Base-by-base conservation (phyloP, 768 basidiomycete species). In the Brasilioporus rufonigricans region DNA sequence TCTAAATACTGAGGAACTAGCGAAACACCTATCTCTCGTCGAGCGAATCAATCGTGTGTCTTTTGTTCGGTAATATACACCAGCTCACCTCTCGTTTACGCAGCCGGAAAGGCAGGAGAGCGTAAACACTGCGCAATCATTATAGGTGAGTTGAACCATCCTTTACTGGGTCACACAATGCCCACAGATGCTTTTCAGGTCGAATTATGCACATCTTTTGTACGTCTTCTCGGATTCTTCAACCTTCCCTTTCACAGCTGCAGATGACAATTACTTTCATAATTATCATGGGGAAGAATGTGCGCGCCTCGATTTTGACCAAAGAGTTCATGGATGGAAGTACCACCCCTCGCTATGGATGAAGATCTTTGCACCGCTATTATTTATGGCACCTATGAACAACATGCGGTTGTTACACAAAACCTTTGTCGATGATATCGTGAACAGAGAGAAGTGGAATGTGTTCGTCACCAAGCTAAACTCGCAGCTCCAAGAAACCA, bases 401-500 rank as follows among this genome's bases (percentile, higher is more conserved):
- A 79, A 82, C 55, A 64, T 81, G 13, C 68, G 65, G 16, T 60
- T 70, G 35, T 56, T 86, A 40, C 75, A 82, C 48, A 75, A 65
- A 18, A 76, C 81, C 40, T 84, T 73, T 68, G 74, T 81, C 1
- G 84, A 85, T 59, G 61, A 66, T 0, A 68, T 78, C 18, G 72
- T 77, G 48, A 73, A 73, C 51, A 63, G 66, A 29, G 63, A 66
- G 12, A 65, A 67, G 11, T 85, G 83, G 82, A 65, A 69, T 4
- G 64, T 66, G 18, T 78, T 80, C 36, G 70, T 83, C 43, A 51
- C 51, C 12, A 76, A 76, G 27, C 61, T 84, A 29, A 76, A 72
- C 23, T 70, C 71, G 7, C 79, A 86, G 55, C 80, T 81, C 73
- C 71, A 78, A 57, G 78, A 79, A 52, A 76, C 80, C 38, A 79